These are phyloP conservation scores for Pistacia integerrima DNA, from an alignment of 345 rosid species.

Conservation along the genomic window DNA sequence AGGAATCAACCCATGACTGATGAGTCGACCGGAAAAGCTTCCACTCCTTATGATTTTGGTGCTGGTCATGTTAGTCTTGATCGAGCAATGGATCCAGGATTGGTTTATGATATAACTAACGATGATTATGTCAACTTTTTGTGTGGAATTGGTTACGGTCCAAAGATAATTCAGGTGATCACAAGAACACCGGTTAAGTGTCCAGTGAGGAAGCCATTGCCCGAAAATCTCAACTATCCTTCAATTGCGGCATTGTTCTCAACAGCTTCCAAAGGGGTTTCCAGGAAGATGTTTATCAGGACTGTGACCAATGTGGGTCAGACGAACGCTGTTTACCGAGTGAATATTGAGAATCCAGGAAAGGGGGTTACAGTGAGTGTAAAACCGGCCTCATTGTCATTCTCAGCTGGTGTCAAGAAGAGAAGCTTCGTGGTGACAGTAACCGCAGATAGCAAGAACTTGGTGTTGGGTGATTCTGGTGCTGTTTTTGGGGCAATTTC, in stretches of 20 bases:
- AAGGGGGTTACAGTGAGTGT: conserved; percentile 62
- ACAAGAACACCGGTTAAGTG: conserved; percentile 56
- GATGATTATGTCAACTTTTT: conserved; percentile 65
- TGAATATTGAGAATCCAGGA: conserved; percentile 48
- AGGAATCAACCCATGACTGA: conserved; percentile 48
- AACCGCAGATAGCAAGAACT: conserved; percentile 46
- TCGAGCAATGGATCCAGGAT: conserved; percentile 79
- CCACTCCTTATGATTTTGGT: conserved; percentile 66
- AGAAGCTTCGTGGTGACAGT: conserved; percentile 59
- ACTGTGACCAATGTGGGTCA: conserved; percentile 76
- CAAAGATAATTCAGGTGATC: conserved; percentile 70
- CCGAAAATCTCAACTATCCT: conserved; percentile 80
- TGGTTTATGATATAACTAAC: conserved; percentile 64
- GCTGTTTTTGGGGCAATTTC: conserved; percentile 72
- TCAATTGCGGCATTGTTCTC: conserved; percentile 71
- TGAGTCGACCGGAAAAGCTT: conserved; percentile 68
- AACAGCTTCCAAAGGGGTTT: conserved; percentile 34
- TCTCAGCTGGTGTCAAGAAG: conserved; percentile 49
- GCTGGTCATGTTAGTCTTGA: conserved; percentile 72
- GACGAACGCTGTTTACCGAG: conserved; percentile 37
- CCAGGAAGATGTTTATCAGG: conserved; percentile 51
- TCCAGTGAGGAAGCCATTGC: conserved; percentile 54
- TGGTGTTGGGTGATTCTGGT: conserved; percentile 61
- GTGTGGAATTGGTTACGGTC: conserved; percentile 70
- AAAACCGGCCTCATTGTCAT: conserved; percentile 58